phyloP scores from a whole-genome alignment of 2,329 filamentous ascomycete genomes.

The Beauveria brongniartii region DNA sequence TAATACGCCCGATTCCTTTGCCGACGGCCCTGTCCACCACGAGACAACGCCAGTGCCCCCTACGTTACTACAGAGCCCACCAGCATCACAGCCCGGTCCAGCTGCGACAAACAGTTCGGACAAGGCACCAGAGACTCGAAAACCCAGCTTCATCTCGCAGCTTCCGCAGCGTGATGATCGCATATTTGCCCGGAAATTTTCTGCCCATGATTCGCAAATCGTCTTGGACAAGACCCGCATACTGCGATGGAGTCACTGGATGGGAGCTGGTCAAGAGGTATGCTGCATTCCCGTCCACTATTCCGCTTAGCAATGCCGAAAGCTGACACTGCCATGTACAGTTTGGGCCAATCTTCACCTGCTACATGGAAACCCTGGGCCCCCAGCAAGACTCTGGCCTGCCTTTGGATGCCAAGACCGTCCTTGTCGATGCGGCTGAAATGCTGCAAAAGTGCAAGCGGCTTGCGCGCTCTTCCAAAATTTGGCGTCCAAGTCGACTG shows the following conservation, averaged over 20 bases:
- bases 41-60: not conserved
- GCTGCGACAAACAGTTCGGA: not conserved
- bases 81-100: not conserved
- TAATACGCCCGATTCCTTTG: not conserved
- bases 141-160: not conserved
- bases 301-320: not conserved
- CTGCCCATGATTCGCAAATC: slow-evolving; percentile 21
- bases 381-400: slow-evolving; percentile 14
- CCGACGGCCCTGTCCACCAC: not conserved
- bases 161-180: not conserved
- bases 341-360: slow-evolving; percentile 22
- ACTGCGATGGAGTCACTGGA: slow-evolving; percentile 25
- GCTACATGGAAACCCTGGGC: slow-evolving; percentile 20
- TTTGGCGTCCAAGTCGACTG: slow-evolving; percentile 24
- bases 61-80: not conserved
- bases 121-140: not conserved
- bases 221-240: slow-evolving; percentile 28
- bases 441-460: slow-evolving; percentile 27
- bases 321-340: slow-evolving; percentile 7
- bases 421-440: slow-evolving; percentile 20
- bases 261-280: slow-evolving; percentile 25
- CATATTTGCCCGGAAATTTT: not conserved
- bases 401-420: slow-evolving; percentile 16
- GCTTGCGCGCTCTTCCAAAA: slow-evolving; percentile 24
- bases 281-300: not conserved